A percentile compares a stretch with the other conserved stretches of the same genome.
Conservation (phyloP, 805 yeast genomes). For the Candida chilensis region DNA sequence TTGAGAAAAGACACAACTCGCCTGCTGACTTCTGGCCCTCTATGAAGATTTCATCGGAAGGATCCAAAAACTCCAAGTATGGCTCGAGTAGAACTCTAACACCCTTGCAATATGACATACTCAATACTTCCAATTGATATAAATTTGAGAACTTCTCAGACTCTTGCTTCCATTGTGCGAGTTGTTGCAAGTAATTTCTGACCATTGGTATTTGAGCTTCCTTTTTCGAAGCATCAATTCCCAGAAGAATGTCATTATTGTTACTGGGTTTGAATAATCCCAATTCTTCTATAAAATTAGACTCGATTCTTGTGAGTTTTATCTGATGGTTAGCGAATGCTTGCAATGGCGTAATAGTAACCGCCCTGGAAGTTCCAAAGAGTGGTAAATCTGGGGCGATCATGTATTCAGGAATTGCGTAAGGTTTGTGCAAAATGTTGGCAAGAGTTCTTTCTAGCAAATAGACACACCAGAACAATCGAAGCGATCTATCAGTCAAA, state of each 20-base stretch:
- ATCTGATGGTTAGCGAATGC: constrained; percentile 51
- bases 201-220: constrained; percentile 42
- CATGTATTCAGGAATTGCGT: constrained; percentile 39
- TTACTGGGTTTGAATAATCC: constrained; percentile 30
- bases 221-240: constrained; percentile 14
- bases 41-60: constrained; percentile 48
- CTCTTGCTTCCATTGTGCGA: constrained; percentile 49
- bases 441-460: constrained; percentile 53
- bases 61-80: constrained; percentile 50
- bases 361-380: constrained; percentile 32
- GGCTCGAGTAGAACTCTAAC: constrained; percentile 57
- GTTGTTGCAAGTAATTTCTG: constrained; percentile 39
- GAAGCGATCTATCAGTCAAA: constrained; percentile 28
- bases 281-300: constrained; percentile 45
- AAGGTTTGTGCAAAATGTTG: constrained; percentile 52
- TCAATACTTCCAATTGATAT: constrained; percentile 40
- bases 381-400: constrained; percentile 40
- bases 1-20: constrained; percentile 55
- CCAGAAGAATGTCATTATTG: too few relatives aligned
- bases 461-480: constrained; percentile 60
- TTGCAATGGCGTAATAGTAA: background rate
- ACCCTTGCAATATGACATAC: constrained; percentile 50
- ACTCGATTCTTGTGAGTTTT: constrained; percentile 48
- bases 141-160: constrained; percentile 32
- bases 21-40: constrained; percentile 72